Evolutionary conservation across 2,329 filamentous ascomycete species (phyloP).

Genomic region (Emergomyces orientalis): DNA sequence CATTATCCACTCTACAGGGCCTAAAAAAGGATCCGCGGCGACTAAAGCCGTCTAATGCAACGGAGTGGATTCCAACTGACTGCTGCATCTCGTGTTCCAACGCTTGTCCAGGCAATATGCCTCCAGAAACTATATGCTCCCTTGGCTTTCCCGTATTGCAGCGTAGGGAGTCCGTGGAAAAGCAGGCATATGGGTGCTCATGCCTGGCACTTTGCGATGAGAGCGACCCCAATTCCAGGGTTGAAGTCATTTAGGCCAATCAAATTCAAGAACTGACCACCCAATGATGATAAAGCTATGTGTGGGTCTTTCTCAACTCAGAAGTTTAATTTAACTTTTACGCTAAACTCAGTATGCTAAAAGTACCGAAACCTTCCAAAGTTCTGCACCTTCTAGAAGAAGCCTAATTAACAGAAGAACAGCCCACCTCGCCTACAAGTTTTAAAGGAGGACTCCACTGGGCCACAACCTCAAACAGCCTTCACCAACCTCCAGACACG

Average conservation of each 20-base stretch:
- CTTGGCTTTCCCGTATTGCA: not conserved
- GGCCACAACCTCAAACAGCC: not conserved
- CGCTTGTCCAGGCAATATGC: not conserved
- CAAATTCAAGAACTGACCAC: not conserved
- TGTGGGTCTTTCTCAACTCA: too few relatives aligned
- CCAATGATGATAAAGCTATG: not conserved
- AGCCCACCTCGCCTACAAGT: not conserved
- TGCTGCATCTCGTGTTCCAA: not conserved
- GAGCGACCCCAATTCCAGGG: not conserved
- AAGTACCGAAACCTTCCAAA: not conserved
- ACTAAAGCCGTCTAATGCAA: not conserved
- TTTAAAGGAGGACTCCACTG: not conserved
- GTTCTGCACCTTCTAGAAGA: conserved; percentile 1
- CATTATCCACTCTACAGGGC: not conserved
- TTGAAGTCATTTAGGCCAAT: not conserved
- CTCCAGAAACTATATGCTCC: not conserved
- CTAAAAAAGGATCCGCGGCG: not conserved
- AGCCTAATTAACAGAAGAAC: not conserved
- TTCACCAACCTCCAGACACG: not conserved
- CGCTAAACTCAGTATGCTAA: not conserved
- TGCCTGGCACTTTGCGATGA: too few relatives aligned
- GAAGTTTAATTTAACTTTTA: not conserved
- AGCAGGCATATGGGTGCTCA: too few relatives aligned
- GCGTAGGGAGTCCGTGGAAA: not conserved
- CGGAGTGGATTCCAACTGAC: not conserved